Percentiles rank a stretch among this genome's conserved stretches.
Conservation (phyloP, 768 basidiomycete genomes). For the Chlorophyllum brunneum region DNA sequence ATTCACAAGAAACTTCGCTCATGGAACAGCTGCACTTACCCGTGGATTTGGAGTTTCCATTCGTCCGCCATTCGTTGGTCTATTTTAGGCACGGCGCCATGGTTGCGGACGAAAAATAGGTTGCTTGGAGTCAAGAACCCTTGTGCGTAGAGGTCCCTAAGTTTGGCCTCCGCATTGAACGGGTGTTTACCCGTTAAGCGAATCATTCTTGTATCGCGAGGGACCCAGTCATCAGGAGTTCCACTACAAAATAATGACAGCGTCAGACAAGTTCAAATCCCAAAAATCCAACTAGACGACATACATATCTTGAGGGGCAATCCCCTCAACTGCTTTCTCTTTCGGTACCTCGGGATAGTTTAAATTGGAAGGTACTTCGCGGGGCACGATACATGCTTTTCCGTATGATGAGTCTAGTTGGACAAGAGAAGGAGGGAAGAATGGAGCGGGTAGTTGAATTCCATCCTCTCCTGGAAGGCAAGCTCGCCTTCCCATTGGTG, state of each 20-base stretch:
- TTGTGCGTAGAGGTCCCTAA: constrained; percentile 39
- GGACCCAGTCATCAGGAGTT: constrained; percentile 26
- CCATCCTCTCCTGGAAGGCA: neutral
- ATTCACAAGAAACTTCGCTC: neutral
- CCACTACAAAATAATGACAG: constrained; percentile 16
- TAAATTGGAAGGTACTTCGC: constrained; percentile 1
- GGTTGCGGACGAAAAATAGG: constrained; percentile 59
- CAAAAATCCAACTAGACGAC: neutral
- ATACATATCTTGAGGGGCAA: constrained; percentile 13
- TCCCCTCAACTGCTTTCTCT: neutral
- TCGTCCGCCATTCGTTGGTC: constrained; percentile 27
- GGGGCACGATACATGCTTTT: neutral
- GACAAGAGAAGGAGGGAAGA: neutral
- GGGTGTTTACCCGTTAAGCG: constrained; percentile 59
- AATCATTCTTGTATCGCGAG: constrained; percentile 34
- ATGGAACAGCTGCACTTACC: constrained; percentile 19
- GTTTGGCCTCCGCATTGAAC: constrained; percentile 51
- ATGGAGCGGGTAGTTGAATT: neutral
- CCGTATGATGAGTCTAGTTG: neutral
- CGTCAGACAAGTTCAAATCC: neutral
- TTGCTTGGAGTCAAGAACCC: constrained; percentile 55
- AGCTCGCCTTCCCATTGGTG: neutral
- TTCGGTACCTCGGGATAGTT: constrained; percentile 1
- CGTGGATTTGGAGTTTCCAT: constrained; percentile 46
- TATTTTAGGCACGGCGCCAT: constrained; percentile 53